Base-by-base conservation (phyloP, 139 green algal genomes). In the Coelastrella sp. region DNA sequence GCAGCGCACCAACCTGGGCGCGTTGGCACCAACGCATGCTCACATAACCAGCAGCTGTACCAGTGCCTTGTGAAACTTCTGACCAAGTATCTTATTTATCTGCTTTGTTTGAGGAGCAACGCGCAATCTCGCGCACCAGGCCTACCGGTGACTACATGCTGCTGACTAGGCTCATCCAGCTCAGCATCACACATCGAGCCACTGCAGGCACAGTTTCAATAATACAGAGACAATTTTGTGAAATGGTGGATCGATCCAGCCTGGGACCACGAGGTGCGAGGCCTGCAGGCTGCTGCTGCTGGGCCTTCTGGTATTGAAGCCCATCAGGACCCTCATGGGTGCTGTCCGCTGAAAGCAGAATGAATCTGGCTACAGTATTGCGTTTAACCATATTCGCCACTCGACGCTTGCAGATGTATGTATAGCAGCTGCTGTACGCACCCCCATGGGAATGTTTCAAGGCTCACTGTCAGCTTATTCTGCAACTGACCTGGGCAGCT, bases 381-480 rank as follows among this genome's bases (percentile, higher is more conserved):
- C 1, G 35, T 49, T 49, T 49, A 1, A 49, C 35, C 35, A 49
- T 49, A 49, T 49, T 49, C 35, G 3, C 3, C 35, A 49, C 35
- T 49, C 35, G 68, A 76, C 24, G 25, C 20, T 25, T 72, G 78
- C 49, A 84, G 63, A 80, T 80, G 90, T 84, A 0, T 95, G 90
- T 87, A 97, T 99, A 25, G 92, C 96, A 0, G 82, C 94, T 6
- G 94, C 92, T 0, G 96, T 91, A 0, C 85, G 97, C 17, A 99
- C 96, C 9, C 96, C 97, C 0, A 93, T 96, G 84, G 96, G 96
- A 4, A 83, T 84, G 10, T 97, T 99, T 57, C 92, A 95, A 78
- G 97, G 97, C 15, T 75, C 89, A 0, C 90, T 99, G 12, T 91
- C 93, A 0, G 78, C 84, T 0, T 85, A 98, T 8, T 92, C 95